Base-by-base conservation (phyloP, 1,284 basidiomycete species). In the Ustilago bromivora region DNA sequence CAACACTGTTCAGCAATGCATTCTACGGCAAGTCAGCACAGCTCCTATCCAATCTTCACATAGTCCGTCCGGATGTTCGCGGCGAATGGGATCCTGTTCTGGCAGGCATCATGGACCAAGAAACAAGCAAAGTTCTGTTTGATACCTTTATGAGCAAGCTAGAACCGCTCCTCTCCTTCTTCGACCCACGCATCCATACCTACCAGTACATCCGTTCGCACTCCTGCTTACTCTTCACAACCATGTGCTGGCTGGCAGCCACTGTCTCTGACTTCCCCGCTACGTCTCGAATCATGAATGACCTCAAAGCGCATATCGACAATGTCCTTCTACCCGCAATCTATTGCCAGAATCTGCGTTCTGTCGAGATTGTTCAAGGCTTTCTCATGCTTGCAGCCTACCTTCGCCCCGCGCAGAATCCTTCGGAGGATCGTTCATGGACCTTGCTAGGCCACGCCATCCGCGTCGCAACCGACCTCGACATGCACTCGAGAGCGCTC, bases 331-430 rank as follows among this genome's bases (percentile, higher is more conserved):
- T 76, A 7, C 74, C 74, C 5, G 70, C 70, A 53, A 68, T 76
- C 57, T 69, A 72, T 13, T 66, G 65, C 46, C 74, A 76, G 34
- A 71, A 73, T 43, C 54, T 76, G 56, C 69, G 71, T 40, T 76
- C 74, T n/a, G 70, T 76, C 28, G 74, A 76, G 34, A 68, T 76
- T 46, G 74, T 66, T 9, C 74, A 76, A 52, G 74, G 57, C 17
- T 68, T 76, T 35, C 61, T 71, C 49, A 76, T 76, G 74, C 66
- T 76, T 9, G 74, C 74, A 11, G 74, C 74, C 34, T 76, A 72
- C 53, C 51, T 72, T 12, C 60, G 66, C 17, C 74, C 74, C 1
- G 40, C 68, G 0, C 65, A 73, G 41, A 68, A 73, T 41, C 66
- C 70, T 1, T 71, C 69, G 6, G 74, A 76, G n/a, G 74, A 76